A percentile compares a stretch with the other conserved stretches of the same genome.
Evolutionary conservation across 2,329 filamentous ascomycete species (phyloP).

Genomic region (Podosphaera fusca): DNA sequence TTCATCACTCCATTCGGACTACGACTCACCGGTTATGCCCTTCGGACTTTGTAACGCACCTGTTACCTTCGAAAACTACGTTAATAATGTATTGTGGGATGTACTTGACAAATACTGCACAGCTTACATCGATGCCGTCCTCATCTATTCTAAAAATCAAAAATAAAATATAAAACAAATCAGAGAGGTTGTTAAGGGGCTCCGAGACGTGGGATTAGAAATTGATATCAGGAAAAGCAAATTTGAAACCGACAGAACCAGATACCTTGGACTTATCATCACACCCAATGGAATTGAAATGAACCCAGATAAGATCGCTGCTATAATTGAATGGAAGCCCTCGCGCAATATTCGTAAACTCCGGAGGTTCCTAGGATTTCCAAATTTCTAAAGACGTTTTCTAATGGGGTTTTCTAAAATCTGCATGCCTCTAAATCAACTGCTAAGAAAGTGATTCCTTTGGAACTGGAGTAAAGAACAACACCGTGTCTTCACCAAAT

Average conservation of each 20-base stretch:
- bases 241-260: not conserved
- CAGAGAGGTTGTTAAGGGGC: not conserved
- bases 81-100: too few relatives aligned
- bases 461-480: not conserved
- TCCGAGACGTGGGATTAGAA: too few relatives aligned
- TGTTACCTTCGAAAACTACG: too few relatives aligned
- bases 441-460: not conserved
- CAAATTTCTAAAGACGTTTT: conserved; percentile 1
- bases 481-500: not conserved
- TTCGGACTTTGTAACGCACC: too few relatives aligned
- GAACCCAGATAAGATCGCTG: not conserved
- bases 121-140: not conserved
- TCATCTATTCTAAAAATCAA: conserved; percentile 2
- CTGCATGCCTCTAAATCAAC: not conserved
- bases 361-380: not conserved
- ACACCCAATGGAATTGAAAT: not conserved
- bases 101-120: too few relatives aligned
- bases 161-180: not conserved
- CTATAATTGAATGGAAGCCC: not conserved
- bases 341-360: not conserved
- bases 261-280: conserved; percentile 1
- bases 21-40: too few relatives aligned
- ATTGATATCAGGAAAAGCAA: too few relatives aligned
- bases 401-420: not conserved
- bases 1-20: conserved; percentile 1